Evolutionary conservation across 1,284 basidiomycete species (phyloP).

Genomic region (Ceraceosorus guamensis): DNA sequence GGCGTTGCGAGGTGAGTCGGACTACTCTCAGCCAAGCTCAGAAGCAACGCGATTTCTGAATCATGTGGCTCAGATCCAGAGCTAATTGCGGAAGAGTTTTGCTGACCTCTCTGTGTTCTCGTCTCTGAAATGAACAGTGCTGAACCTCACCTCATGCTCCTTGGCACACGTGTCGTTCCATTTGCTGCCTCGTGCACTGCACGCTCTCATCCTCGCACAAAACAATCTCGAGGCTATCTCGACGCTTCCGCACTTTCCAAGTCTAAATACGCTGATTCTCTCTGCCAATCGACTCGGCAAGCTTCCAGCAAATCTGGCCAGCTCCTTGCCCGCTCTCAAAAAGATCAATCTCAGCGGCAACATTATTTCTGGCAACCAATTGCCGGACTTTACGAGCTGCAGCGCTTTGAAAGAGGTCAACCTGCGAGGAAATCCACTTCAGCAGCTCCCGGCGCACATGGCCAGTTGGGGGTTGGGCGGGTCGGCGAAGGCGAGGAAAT

Average conservation of each 20-base stretch:
- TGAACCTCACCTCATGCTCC: constrained; percentile 10
- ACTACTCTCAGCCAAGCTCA: too few species aligned
- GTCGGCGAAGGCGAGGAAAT: constrained; percentile 23
- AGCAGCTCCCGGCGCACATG: constrained; percentile 24
- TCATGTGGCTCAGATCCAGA: background rate
- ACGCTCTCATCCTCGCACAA: constrained; percentile 39
- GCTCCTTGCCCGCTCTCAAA: constrained; percentile 32
- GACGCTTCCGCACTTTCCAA: constrained; percentile 32
- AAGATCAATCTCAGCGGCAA: constrained; percentile 42
- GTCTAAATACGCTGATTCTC: constrained; percentile 45
- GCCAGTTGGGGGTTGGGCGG: constrained; percentile 36
- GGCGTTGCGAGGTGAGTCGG: constrained; percentile 4
- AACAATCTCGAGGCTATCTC: constrained; percentile 24
- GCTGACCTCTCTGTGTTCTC: too few species aligned
- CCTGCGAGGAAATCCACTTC: constrained; percentile 29
- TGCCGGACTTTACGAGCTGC: constrained; percentile 41
- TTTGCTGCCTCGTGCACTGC: constrained; percentile 20
- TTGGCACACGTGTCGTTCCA: constrained; percentile 18
- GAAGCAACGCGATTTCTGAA: background rate
- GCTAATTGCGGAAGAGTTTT: constrained; percentile 1
- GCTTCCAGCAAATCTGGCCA: constrained; percentile 32
- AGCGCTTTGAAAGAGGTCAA: constrained; percentile 36
- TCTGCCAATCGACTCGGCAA: constrained; percentile 33
- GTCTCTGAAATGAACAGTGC: too few species aligned
- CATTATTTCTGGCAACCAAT: constrained; percentile 8